Percentiles rank a stretch among this genome's conserved stretches.
Conservation (phyloP, 1,284 basidiomycete genomes). For the Ceratobasidium sp. region DNA sequence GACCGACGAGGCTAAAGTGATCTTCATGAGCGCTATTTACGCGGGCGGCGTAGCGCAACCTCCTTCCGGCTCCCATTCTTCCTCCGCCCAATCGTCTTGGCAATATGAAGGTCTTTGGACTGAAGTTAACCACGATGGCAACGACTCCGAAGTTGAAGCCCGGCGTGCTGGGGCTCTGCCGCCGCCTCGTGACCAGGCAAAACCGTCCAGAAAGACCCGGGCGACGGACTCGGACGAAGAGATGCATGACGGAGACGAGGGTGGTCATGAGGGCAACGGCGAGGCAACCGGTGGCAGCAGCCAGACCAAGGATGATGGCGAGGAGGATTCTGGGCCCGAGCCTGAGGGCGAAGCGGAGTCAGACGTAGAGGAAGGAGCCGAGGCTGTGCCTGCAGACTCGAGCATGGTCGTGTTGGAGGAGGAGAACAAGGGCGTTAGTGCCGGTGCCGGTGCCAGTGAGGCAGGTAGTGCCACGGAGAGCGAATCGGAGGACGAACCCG, state of each 20-base stretch:
- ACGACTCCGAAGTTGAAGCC: constrained; percentile 4
- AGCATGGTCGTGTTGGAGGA: no score
- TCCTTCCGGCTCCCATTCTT: not conserved
- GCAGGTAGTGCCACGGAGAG: not conserved
- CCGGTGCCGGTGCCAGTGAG: not conserved
- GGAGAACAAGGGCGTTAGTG: no score
- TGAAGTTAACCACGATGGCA: not conserved
- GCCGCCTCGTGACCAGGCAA: not conserved
- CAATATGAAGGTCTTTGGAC: not conserved
- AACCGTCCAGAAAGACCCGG: not conserved
- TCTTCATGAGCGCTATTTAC: not conserved
- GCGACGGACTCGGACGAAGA: constrained; percentile 4
- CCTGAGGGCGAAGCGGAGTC: not conserved
- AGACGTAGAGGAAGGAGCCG: not conserved
- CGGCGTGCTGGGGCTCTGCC: constrained; percentile 3
- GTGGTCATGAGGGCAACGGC: not conserved
- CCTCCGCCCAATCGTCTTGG: not conserved
- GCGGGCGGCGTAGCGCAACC: not conserved
- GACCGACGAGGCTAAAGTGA: not conserved
- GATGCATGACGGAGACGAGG: not conserved
- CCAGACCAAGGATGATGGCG: not conserved
- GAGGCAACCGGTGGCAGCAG: no score
- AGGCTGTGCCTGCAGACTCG: no score
- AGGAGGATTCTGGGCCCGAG: not conserved
- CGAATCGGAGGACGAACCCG: not conserved